Conservation (phyloP, 2,329 filamentous ascomycete species). For the Hirsutella thompsonii region DNA sequence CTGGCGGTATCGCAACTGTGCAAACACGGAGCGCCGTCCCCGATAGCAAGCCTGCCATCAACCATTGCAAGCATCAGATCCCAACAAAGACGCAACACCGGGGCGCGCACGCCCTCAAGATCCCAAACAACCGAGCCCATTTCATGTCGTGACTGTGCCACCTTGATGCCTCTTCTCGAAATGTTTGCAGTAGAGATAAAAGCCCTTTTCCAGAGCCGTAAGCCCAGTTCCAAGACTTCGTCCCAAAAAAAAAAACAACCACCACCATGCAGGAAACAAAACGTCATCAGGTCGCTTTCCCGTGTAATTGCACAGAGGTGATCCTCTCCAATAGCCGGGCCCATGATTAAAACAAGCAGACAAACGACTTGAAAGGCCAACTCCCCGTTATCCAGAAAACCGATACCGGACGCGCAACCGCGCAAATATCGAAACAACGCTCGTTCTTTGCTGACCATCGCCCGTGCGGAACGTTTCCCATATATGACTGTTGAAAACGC, state of each 20-base stretch:
- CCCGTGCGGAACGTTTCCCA: slow-evolving; percentile 17
- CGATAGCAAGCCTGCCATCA: slow-evolving; percentile 17
- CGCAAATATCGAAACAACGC: slow-evolving; percentile 16
- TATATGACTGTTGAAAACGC: slow-evolving; percentile 14
- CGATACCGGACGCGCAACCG: slow-evolving; percentile 16
- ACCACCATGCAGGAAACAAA: slow-evolving; percentile 8
- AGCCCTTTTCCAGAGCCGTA: slow-evolving; percentile 13
- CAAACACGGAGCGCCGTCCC: slow-evolving; percentile 14
- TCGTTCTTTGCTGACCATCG: slow-evolving; percentile 21
- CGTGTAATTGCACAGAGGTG: slow-evolving; percentile 16
- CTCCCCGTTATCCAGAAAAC: slow-evolving; percentile 22
- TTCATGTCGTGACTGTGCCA: slow-evolving; percentile 13
- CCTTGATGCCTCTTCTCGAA: slow-evolving; percentile 15
- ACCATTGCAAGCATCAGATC: slow-evolving; percentile 11
- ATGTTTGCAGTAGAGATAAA: slow-evolving; percentile 16
- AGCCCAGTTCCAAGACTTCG: slow-evolving; percentile 4
- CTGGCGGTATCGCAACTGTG: slow-evolving; percentile 17
- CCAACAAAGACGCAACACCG: slow-evolving; percentile 20
- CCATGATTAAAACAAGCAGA: slow-evolving; percentile 1
- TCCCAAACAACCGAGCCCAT: slow-evolving; percentile 17
- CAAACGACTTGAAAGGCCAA: slow-evolving; percentile 16
- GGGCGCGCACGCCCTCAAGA: slow-evolving; percentile 19
- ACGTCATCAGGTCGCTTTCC: slow-evolving; percentile 16
- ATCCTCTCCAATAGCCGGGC: slow-evolving; percentile 8
- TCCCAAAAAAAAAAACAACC: slow-evolving; percentile 4